A percentile compares a stretch with the other conserved stretches of the same genome.
Conservation (phyloP, 2,329 filamentous ascomycete genomes). For the Diaporthe nobilis region DNA sequence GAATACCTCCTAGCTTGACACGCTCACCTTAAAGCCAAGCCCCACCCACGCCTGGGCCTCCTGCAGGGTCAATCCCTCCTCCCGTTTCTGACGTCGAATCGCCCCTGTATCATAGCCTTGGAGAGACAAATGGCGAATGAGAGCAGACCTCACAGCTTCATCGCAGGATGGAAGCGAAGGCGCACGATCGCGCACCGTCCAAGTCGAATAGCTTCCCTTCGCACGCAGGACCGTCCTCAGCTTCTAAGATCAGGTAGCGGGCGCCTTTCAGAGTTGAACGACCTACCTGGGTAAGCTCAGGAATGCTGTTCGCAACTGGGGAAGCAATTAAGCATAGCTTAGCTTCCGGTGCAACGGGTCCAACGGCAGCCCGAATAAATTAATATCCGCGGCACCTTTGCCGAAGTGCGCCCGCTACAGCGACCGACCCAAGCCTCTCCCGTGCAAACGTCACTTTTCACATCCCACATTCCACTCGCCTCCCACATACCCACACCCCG, state of each 20-base stretch:
- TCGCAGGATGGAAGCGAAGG: not conserved
- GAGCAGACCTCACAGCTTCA: slow-evolving; percentile 1
- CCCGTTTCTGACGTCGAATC: slow-evolving; percentile 6
- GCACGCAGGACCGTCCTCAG: not conserved
- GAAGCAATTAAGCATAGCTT: slow-evolving; percentile 22
- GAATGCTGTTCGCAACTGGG: not conserved
- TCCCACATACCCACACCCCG: not conserved
- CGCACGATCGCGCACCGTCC: not conserved
- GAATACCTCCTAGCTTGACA: slow-evolving; percentile 26
- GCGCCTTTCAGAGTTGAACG: not conserved
- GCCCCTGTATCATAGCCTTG: slow-evolving; percentile 31
- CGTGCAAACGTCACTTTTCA: not conserved
- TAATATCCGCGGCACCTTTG: slow-evolving; percentile 28
- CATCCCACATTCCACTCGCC: not conserved
- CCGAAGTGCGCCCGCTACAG: slow-evolving; percentile 7
- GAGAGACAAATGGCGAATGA: not conserved
- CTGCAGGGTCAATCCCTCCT: slow-evolving; percentile 22
- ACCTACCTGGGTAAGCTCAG: not conserved
- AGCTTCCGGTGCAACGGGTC: not conserved
- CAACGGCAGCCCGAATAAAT: not conserved
- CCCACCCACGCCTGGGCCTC: slow-evolving; percentile 13
- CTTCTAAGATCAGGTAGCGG: not conserved
- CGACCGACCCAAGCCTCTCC: slow-evolving; percentile 6
- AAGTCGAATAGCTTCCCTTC: not conserved
- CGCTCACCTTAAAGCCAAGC: slow-evolving; percentile 29